phyloP scores from a whole-genome alignment of 805 yeast genomes.

The Jamesozyma hellenica region DNA sequence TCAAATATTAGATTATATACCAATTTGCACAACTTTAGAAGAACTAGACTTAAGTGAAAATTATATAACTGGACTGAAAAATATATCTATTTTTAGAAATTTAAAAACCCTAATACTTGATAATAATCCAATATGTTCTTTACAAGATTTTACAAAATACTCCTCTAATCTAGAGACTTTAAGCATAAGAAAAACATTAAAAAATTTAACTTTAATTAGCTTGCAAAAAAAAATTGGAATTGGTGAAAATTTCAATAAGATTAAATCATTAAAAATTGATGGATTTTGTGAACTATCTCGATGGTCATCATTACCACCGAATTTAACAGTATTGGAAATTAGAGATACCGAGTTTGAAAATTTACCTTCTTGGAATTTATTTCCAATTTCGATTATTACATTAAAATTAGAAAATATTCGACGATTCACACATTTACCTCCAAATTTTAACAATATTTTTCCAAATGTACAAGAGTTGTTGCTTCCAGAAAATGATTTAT shows the following conservation, averaged over 20 bases:
- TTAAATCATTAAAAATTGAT: conserved; percentile 1
- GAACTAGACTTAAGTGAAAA: conserved; percentile 18
- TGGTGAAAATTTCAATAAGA: not conserved
- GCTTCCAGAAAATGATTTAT: conserved; percentile 14
- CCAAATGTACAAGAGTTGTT: conserved; percentile 15
- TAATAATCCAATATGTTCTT: conserved; percentile 18
- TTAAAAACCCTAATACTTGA: conserved; percentile 15
- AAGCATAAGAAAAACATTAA: not conserved
- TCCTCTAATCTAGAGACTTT: not conserved
- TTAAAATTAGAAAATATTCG: conserved; percentile 9
- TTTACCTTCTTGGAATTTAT: conserved; percentile 10
- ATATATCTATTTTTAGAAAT: conserved; percentile 12
- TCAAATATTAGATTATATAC: not conserved
- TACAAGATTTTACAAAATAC: not conserved
- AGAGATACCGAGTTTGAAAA: conserved; percentile 4
- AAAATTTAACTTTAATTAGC: not conserved
- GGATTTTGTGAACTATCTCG: conserved; percentile 4
- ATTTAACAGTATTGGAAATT: conserved; percentile 2
- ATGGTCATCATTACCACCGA: conserved; percentile 2
- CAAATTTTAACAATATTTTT: conserved; percentile 5
- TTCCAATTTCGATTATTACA: conserved; percentile 8
- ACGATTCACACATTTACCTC: conserved; percentile 10
- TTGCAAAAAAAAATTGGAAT: not conserved
- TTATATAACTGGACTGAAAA: conserved; percentile 14
- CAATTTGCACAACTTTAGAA: conserved; percentile 15